phyloP scores from a whole-genome alignment of 2,329 filamentous ascomycete species.

The Dothistroma septosporum region DNA sequence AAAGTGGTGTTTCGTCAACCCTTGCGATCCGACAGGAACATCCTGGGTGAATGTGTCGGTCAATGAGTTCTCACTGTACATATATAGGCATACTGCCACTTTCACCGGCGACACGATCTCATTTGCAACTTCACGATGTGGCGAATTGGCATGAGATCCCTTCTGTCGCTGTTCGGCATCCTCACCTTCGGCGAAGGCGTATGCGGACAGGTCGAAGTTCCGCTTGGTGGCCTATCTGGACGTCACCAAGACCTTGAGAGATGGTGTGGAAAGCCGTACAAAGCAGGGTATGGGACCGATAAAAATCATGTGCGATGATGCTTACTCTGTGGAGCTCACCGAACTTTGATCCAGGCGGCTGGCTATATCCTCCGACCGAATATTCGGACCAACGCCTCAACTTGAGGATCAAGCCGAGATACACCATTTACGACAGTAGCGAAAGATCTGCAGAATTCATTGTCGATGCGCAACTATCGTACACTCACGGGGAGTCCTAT shows the following conservation, averaged over 20 bases:
- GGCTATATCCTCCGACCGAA: constrained; percentile 39
- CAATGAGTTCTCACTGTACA: neutral
- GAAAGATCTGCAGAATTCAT: constrained; percentile 41
- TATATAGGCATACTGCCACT: neutral
- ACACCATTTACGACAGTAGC: constrained; percentile 46
- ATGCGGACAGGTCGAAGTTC: constrained; percentile 3
- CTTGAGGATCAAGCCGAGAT: constrained; percentile 45
- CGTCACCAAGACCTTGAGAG: constrained; percentile 40
- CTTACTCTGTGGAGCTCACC: constrained; percentile 36
- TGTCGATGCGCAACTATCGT: constrained; percentile 41
- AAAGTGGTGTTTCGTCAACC: neutral
- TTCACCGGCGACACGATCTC: neutral
- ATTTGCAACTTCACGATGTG: neutral
- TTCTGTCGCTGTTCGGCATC: neutral
- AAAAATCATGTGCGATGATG: neutral
- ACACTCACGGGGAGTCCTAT: constrained; percentile 38
- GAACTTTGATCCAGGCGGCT: constrained; percentile 48
- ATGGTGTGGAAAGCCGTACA: constrained; percentile 50
- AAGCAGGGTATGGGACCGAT: constrained; percentile 13
- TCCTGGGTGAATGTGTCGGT: neutral
- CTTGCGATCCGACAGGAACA: neutral
- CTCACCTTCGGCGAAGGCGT: neutral
- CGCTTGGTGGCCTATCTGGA: constrained; percentile 25
- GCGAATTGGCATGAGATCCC: neutral
- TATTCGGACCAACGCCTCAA: constrained; percentile 40